These are phyloP conservation scores for Uromyces viciae-fabae DNA, from an alignment of 1,284 basidiomycete genomes.

Conservation along the genomic window DNA sequence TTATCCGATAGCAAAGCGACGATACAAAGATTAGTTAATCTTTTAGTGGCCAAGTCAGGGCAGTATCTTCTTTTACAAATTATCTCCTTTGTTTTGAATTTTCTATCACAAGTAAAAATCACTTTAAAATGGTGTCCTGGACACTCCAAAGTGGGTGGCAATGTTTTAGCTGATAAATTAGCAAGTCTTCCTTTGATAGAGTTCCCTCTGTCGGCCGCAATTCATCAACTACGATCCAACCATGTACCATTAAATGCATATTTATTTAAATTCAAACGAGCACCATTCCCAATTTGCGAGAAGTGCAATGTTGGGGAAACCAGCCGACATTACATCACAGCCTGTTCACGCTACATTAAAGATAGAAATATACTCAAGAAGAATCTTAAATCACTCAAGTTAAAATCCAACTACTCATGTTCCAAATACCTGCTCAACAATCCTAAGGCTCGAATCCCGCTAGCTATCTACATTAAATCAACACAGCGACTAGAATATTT, in stretches of 20 bases:
- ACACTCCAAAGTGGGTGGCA: background rate
- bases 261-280: constrained; percentile 2
- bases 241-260: background rate
- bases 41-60: background rate
- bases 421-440: no score
- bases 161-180: background rate
- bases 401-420: no score
- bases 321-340: no score
- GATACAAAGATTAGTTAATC: background rate
- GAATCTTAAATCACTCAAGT: no score
- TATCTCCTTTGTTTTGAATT: background rate
- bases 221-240: constrained; percentile 8
- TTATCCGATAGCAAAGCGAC: background rate
- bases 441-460: no score
- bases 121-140: background rate
- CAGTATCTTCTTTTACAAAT: background rate
- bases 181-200: no score
- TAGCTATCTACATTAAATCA: no score
- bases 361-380: no score
- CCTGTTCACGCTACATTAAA: no score
- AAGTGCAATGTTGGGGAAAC: background rate
- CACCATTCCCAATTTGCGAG: background rate
- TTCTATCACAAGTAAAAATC: background rate
- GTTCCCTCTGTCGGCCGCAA: background rate
- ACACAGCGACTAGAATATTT: no score